Base-by-base conservation (phyloP, 768 basidiomycete genomes). In the Leccinum longicurvipes region DNA sequence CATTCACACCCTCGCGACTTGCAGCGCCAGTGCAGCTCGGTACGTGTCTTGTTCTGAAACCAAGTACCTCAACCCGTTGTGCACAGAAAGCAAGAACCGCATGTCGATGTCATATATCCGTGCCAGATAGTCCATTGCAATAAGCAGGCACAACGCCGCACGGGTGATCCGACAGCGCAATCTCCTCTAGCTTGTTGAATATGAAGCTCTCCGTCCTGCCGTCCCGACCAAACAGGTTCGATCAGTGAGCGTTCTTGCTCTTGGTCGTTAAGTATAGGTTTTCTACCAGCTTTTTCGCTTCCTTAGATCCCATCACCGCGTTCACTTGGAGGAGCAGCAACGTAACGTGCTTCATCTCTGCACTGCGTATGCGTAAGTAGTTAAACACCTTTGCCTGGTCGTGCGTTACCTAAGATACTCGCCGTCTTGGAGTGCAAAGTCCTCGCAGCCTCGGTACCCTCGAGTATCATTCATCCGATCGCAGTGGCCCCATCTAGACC, bases 331-430 rank as follows among this genome's bases (percentile, higher is more conserved):
- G 75, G 4, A 99, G 79, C 1, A 98, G 80, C 10, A 93, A 82
- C 6, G 93, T 77, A 2, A 95, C 97, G 63, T 99, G 94, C 55
- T 87, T 87, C 85, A 93, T 91, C 6, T 95, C 97, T 1, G 96
- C 96, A n/a, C 96, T 95, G 64, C 98, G 98, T 62, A 99, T 97
- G 32, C 96, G 85, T 44, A 96, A 97, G 66, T 98, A 99, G 68
- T 99, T 99, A 83, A 99, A 99, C 32, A 95, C 92, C 71, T 99
- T 98, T 29, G 97, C 96, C 62, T 91, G 87, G 65, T 98, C 93
- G 29, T 96, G 83, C 39, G 96, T n/a, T n/a, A n/a, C n/a, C n/a
- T n/a, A n/a, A n/a, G n/a, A n/a, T n/a, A n/a, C n/a, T n/a, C n/a
- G n/a, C 97, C 2, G 95, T 96, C 75, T 97, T 97, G 11, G 95